Base-by-base conservation (phyloP, 192 early-diverging fungal genomes). In the Rhizophagus sp. region DNA sequence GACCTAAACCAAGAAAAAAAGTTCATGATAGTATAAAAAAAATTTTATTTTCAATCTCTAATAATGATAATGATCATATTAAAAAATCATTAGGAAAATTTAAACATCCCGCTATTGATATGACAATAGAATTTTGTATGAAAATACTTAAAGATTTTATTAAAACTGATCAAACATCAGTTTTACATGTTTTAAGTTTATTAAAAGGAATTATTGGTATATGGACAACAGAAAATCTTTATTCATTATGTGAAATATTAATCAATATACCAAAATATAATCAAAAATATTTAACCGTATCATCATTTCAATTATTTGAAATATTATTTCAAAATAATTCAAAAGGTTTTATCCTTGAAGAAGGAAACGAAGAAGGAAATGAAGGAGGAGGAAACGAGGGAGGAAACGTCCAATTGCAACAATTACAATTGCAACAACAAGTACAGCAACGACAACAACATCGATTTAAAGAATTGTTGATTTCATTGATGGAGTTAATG, bases 1-100 rank as follows among this genome's bases (percentile, higher is more conserved):
- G 96, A 68, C 95, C 97, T 44, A 97, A 89, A 83, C 86, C 88
- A 57, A 91, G 97, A 34, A 93, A 95, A 84, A 85, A 94, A 70
- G 96, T 97, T 34, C 94, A 94, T 78, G 95, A 98, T 70, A 93
- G 93, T 13, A 90, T 96, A 44, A 87, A 87, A 44, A 82, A 85
- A 52, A 86, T 98, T 62, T 83, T 97, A 36, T 83, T 85, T 4
- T 79, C 95, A 94, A 57, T 96, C 97, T 67, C 66, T 30, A 30
- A 30, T 1, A 30, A 30, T 30, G 1, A 30, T 30, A 1, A 30
- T 44, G 41, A 44, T 44, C 41, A 44, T 9, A 6, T 44, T 44
- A 10, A 44, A 44, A 10, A 36, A 36, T 3, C 5, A 5, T 36
- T 5, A 36, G 94, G 95, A 10, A 83, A 86, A 39, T 67, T 85